phyloP scores from a whole-genome alignment of 208 protist species.

The Wallacemonas sp. region DNA sequence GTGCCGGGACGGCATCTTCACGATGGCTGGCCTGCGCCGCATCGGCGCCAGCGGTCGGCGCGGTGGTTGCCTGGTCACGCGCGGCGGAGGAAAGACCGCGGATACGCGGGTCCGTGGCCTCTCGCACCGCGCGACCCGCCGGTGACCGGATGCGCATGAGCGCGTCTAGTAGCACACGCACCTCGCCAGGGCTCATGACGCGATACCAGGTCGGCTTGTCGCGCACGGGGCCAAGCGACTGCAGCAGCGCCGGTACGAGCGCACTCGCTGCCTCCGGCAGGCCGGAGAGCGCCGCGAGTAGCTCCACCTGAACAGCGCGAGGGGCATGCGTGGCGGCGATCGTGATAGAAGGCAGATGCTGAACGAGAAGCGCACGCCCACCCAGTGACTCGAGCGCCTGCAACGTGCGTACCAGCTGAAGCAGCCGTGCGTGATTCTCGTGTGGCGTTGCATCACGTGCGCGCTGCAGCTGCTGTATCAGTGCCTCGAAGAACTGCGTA shows the following conservation, averaged over 20 bases:
- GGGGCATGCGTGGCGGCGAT: conserved; percentile 52
- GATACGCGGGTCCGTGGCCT: not conserved
- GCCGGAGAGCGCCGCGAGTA: conserved; percentile 46
- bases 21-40: too few relatives aligned
- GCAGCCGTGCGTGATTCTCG: conserved; percentile 31
- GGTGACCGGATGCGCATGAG: conserved; percentile 40
- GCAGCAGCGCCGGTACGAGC: conserved; percentile 59
- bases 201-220: conserved; percentile 41
- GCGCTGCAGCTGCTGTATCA: conserved; percentile 50
- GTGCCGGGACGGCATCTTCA: too few relatives aligned
- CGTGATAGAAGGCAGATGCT: conserved; percentile 69
- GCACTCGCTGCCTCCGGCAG: conserved; percentile 35
- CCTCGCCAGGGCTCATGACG: conserved; percentile 44
- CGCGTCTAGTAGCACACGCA: conserved; percentile 39
- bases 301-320: conserved; percentile 52
- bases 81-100: too few relatives aligned
- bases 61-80: too few relatives aligned
- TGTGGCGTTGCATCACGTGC: conserved; percentile 46
- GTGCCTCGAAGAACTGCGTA: conserved; percentile 36
- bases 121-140: not conserved
- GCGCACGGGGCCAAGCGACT: conserved; percentile 24
- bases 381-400: conserved; percentile 53
- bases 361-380: conserved; percentile 43
- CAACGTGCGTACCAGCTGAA: conserved; percentile 44
- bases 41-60: too few relatives aligned